Percentiles rank a stretch among this genome's conserved stretches.
Evolutionary conservation across 805 yeast species (phyloP).

Genomic region (Yarrowia sp.): DNA sequence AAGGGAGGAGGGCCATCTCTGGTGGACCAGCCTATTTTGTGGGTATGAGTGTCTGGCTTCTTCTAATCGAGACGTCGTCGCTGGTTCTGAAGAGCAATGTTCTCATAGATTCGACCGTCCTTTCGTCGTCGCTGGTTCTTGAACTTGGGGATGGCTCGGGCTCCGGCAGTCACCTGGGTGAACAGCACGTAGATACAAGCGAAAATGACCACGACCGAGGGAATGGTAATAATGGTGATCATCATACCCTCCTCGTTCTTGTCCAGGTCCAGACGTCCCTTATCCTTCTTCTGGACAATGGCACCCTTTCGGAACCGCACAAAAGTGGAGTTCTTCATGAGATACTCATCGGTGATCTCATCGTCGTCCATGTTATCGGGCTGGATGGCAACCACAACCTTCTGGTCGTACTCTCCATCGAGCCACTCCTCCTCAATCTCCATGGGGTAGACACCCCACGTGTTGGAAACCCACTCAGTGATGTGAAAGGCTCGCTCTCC

Average conservation of each 20-base stretch:
- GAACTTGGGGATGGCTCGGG: slow-evolving; percentile 25
- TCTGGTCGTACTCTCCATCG: slow-evolving; percentile 50
- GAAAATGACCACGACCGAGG: slow-evolving; percentile 30
- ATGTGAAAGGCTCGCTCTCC: slow-evolving; percentile 52
- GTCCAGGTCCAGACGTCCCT: slow-evolving; percentile 39
- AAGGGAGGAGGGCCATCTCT: slow-evolving; percentile 2
- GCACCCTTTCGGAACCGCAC: slow-evolving; percentile 41
- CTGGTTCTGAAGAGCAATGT: slow-evolving; percentile 14
- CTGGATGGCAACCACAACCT: slow-evolving; percentile 67
- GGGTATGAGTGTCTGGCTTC: neutral
- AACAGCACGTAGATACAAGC: slow-evolving; percentile 29
- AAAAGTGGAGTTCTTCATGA: slow-evolving; percentile 53
- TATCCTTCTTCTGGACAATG: slow-evolving; percentile 43
- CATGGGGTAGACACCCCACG: slow-evolving; percentile 63
- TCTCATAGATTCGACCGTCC: neutral
- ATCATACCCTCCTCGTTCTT: slow-evolving; percentile 43
- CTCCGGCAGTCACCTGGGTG: slow-evolving; percentile 10
- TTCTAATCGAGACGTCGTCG: slow-evolving; percentile 12
- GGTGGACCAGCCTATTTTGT: neutral
- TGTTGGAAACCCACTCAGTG: slow-evolving; percentile 67
- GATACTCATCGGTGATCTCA: slow-evolving; percentile 49
- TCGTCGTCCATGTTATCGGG: slow-evolving; percentile 65
- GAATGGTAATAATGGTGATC: slow-evolving; percentile 30
- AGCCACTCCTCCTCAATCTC: slow-evolving; percentile 66
- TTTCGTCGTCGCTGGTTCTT: neutral